phyloP scores from a whole-genome alignment of 495 filamentous ascomycete genomes.

The Neurospora sp. region DNA sequence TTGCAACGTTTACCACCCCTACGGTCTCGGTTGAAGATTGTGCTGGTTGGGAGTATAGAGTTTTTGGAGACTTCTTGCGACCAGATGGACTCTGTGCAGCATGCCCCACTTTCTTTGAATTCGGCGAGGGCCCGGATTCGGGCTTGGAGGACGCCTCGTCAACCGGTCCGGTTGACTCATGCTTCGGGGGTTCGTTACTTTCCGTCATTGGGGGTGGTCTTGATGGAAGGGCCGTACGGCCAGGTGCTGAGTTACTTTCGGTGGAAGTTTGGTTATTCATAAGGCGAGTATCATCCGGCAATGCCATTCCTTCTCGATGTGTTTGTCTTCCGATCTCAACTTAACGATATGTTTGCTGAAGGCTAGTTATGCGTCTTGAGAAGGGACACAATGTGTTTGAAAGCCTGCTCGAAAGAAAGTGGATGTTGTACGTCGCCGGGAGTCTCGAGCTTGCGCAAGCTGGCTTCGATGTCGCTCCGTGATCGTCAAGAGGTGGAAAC shows the following conservation, averaged over 20 bases:
- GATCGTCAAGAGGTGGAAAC: slow-evolving; percentile 3
- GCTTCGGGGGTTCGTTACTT: slow-evolving; percentile 1
- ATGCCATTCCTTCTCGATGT: slow-evolving; percentile 9
- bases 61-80: slow-evolving; percentile 9
- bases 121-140: slow-evolving; percentile 7
- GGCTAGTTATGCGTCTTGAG: neutral
- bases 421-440: neutral
- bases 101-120: slow-evolving; percentile 1
- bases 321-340: neutral
- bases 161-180: slow-evolving; percentile 1
- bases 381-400: neutral
- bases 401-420: neutral
- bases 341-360: neutral
- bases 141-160: slow-evolving; percentile 1
- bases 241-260: slow-evolving; percentile 8
- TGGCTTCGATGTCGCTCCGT: neutral
- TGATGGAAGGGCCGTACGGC: slow-evolving; percentile 22
- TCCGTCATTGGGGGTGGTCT: slow-evolving; percentile 13
- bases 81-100: slow-evolving; percentile 2
- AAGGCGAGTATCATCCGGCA: slow-evolving; percentile 8
- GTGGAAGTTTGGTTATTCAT: slow-evolving; percentile 3
- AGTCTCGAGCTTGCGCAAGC: neutral
- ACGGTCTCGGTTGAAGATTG: slow-evolving; percentile 8
- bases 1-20: neutral
- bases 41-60: slow-evolving; percentile 1